Conservation (phyloP, 2,329 filamentous ascomycete genomes). For the Colletotrichum lupini region DNA sequence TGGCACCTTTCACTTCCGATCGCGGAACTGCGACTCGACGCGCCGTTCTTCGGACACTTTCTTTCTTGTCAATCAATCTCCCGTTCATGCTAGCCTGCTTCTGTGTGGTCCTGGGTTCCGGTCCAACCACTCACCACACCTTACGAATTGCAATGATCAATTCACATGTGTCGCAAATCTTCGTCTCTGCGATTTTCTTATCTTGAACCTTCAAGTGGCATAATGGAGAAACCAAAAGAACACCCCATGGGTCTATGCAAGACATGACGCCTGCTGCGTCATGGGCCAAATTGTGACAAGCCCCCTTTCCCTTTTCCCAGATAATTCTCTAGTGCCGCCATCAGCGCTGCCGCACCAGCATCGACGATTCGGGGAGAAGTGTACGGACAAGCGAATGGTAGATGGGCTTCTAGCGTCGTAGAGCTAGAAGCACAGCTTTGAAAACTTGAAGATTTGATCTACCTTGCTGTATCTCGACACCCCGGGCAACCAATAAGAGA, state of each 20-base stretch:
- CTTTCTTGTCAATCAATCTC: conserved; percentile 16
- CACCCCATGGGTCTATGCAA: background rate
- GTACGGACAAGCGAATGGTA: background rate
- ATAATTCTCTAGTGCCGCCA: background rate
- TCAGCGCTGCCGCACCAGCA: background rate
- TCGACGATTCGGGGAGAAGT: background rate
- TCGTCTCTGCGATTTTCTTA: conserved; percentile 7
- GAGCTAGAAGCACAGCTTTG: background rate
- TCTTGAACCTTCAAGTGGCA: conserved; percentile 10
- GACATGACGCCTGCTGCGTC: conserved; percentile 1
- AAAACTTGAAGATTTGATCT: background rate
- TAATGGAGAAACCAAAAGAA: conserved; percentile 14
- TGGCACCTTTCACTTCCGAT: conserved; percentile 16
- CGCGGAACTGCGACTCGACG: conserved; percentile 25
- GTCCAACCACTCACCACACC: conserved; percentile 1
- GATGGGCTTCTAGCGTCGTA: background rate
- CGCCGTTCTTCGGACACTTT: conserved; percentile 23
- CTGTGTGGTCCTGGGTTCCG: background rate
- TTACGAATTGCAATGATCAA: conserved; percentile 34
- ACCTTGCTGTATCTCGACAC: background rate
- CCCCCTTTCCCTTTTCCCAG: background rate
- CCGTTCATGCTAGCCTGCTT: background rate
- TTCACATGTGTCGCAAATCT: conserved; percentile 27
- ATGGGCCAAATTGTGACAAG: background rate
- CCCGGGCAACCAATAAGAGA: conserved; percentile 11